Evolutionary conservation across 2,329 filamentous ascomycete genomes (phyloP), one percentile per base, ranked within the genome.

Genomic region (Metarhizium humberi): DNA sequence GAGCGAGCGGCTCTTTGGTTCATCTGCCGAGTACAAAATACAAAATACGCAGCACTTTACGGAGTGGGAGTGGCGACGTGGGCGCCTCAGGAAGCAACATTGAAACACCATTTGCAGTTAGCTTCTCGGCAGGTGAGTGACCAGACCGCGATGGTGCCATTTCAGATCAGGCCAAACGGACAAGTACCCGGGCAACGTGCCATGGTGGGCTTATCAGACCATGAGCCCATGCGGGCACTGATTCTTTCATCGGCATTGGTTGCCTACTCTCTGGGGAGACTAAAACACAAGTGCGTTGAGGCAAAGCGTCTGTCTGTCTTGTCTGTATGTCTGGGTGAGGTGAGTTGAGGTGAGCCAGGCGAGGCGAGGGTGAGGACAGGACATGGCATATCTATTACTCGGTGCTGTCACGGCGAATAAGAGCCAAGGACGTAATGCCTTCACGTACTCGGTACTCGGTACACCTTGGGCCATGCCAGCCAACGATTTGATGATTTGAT

Each of bases 361-460:
- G 25, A 25, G 3, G 25, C 25, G 25, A 25, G 25, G 25, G 25
- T 25, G 25, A 25, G 25, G 25, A 25, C 25, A 25, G 25, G 25
- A 25, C 25, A 25, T 25, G 1, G 25, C 25, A 25, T 25, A 4
- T 25, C 25, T 25, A 25, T 25, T 25, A 25, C 25, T 25, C 25
- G 25, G 25, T 25, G 25, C 25, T 4, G 25, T 25, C 25, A 25
- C 25, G 55, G 56, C 63, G 64, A 65, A 66, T 65, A 54, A 59
- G 55, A 57, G 56, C 36, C 46, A 53, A 54, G 54, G 60, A 65
- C 62, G 63, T 64, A 66, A 66, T 62, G 59, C 56, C 55, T 63
- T 66, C 60, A 65, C 58, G 25, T 25, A 25, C 25, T 25, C 25
- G 3, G 3, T 25, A 25, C 25, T 25, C 34, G 5, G 34, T 8